Base-by-base conservation (phyloP, 257 asterid genomes). In the Solanum appendiculatum region DNA sequence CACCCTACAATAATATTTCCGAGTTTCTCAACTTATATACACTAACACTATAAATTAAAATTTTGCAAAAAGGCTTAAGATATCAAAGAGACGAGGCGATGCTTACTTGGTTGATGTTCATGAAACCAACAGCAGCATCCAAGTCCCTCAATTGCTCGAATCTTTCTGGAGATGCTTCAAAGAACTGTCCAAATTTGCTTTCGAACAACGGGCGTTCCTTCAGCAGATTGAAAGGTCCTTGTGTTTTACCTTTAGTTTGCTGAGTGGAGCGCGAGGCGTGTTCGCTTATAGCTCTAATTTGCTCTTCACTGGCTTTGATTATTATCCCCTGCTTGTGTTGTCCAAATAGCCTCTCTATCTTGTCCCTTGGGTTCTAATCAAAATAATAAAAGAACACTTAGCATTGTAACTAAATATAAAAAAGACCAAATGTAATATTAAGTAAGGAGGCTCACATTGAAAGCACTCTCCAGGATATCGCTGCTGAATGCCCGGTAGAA, bases 401-500 rank as follows among this genome's bases (percentile, higher is more conserved):
- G 29, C 9, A 36, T 36, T 46, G 9, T 14, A 70, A 21, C 23
- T 11, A 21, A 14, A 7, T 0, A 15, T 20, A 16, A 21, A 46
- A 44, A 37, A n/a, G 20, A 18, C 10, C 6, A 9, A 63, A 80
- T 20, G 54, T 39, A 33, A 9, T 20, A 54, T 5, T n/a, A 60
- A 29, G 33, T n/a, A 40, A 75, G 12, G 21, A 20, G 14, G 27
- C 88, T 89, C 85, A 92, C 94, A 86, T 92, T 92, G 48, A 93
- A 87, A 80, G 96, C 95, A 25, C 94, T 91, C 85, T 89, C 89
- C 18, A 92, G 89, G 10, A 92, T 86, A 56, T 91, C 93, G 46
- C 80, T 88, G 93, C 94, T 91, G 94, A 93, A 92, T 51, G 82
- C 86, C 23, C 33, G 84, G 86, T 73, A 93, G 91, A 80, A 93